Base-by-base conservation (phyloP, 495 filamentous ascomycete genomes). In the Staphylotrichum longicolle region DNA sequence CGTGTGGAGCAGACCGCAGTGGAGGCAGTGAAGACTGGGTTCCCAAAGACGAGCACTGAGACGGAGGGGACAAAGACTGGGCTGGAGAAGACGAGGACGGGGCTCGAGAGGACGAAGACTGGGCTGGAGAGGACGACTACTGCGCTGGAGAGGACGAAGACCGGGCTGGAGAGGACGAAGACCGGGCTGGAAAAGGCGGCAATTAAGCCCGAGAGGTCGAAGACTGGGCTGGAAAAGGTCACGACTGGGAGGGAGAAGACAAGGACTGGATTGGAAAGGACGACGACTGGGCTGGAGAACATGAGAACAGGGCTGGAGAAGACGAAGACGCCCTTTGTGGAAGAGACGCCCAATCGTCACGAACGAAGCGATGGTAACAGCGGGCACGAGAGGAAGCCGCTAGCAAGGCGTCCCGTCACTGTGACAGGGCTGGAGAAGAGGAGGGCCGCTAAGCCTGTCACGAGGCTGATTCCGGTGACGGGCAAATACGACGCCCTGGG, bases 401-500 rank as follows among this genome's bases (percentile, higher is more conserved):
- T 45, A 14, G 57, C 12, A 27, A 45, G 6, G 48, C 57, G 47
- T 30, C 6, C 47, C 7, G n/a, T 14, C 41, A 66, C 48, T 41
- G 39, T 11, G 49, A 64, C 64, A 33, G 68, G 68, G 42, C 62
- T 71, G 60, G 66, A 69, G 53, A 65, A 48, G 40, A 61, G 37
- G 44, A 40, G 8, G 57, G 30, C 47, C 32, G 35, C 57, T n/a
- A 69, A 65, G 57, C 42, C 53, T 10, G 20, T 45, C 58, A 65
- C 57, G 40, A 62, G 58, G 50, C 55, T 46, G 49, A 39, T 60
- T 30, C 57, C 60, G 9, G 54, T 69, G 15, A 60, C 54, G 34
- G 69, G 69, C 10, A 66, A 69, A 41, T 75, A 70, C 55, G 61
- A 63, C 39, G 66, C 71, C 32, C 47, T 70, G 45, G 70, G 71